Base-by-base conservation (phyloP, 257 asterid species). In the Ajuga chamaepitys region DNA sequence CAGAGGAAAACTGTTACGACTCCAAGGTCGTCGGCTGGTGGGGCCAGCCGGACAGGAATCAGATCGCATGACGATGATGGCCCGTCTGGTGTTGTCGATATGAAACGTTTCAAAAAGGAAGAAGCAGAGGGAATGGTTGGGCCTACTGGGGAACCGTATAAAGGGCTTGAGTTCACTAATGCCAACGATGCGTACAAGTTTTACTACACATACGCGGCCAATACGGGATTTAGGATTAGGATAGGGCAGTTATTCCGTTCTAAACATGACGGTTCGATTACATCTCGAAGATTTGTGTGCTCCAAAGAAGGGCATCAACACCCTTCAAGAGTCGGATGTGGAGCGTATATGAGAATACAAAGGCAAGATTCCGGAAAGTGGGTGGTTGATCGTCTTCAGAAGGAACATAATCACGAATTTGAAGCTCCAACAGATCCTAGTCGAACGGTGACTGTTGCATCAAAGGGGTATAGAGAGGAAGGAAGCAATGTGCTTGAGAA, bases 321-420 rank as follows among this genome's bases (percentile, higher is more conserved):
- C 74, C 98, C 98, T 48, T 92, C 96, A 0, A 89, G 98, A 81
- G 85, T 86, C n/a, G 98, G 98, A 4, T 91, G 98, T 67, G 98
- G 98, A 10, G 95, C 95, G n/a, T 91, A 74, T 71, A 86, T 88
- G 96, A 81, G 96, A 80, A 91, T 91, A 85, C 98, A 91, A 62
- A 91, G 95, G 75, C 98, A 83, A 74, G 95, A 79, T 42, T 66
- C 88, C 0, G 98, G 95, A 48, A 79, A 77, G 64, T 91, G 98
- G 98, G 81, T 80, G 64, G 96, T 91, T 42, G 96, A 91, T 73
- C 98, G 98, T 71, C 84, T 81, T 69, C 87, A 88, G 64, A 85
- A 72, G 68, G 98, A 83, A 70, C 98, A 92, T 58, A 92, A 81
- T 60, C 98, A 92, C 45, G 95, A 79, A 13, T 69, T 83, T 66